Conservation (phyloP, 2,329 filamentous ascomycete species). For the Helotiales sp. region DNA sequence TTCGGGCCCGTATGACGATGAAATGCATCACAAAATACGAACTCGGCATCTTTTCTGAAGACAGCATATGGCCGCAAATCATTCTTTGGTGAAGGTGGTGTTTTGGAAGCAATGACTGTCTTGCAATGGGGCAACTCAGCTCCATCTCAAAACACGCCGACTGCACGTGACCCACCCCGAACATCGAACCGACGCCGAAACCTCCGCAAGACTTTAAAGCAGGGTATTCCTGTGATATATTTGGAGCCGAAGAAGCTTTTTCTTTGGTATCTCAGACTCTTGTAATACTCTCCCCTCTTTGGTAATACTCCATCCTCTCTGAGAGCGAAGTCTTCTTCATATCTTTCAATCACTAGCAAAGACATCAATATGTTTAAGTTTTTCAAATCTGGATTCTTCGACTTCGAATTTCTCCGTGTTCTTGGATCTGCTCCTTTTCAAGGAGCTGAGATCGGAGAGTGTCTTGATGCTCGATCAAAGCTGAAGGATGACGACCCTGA, state of each 20-base stretch:
- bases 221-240: background rate
- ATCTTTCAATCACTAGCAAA: too few species aligned
- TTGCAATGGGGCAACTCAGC: background rate
- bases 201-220: conserved; percentile 2
- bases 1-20: background rate
- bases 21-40: background rate
- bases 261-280: background rate
- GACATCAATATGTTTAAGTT: conserved; percentile 21
- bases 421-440: conserved; percentile 45
- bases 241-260: background rate
- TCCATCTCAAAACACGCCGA: conserved; percentile 16
- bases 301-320: too few species aligned
- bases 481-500: conserved; percentile 48
- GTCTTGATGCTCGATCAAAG: conserved; percentile 45
- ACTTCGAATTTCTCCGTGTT: conserved; percentile 51
- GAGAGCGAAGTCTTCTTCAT: background rate
- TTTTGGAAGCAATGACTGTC: background rate
- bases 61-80: too few species aligned
- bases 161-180: conserved; percentile 10
- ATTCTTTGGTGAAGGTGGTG: background rate
- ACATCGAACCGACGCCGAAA: conserved; percentile 14
- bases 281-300: background rate
- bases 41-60: background rate
- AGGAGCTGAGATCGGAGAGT: conserved; percentile 50
- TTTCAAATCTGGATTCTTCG: conserved; percentile 44